A percentile compares a stretch with the other conserved stretches of the same genome.
Conservation (phyloP, 306 rosid genomes). For the Leucaena leucocephala region DNA sequence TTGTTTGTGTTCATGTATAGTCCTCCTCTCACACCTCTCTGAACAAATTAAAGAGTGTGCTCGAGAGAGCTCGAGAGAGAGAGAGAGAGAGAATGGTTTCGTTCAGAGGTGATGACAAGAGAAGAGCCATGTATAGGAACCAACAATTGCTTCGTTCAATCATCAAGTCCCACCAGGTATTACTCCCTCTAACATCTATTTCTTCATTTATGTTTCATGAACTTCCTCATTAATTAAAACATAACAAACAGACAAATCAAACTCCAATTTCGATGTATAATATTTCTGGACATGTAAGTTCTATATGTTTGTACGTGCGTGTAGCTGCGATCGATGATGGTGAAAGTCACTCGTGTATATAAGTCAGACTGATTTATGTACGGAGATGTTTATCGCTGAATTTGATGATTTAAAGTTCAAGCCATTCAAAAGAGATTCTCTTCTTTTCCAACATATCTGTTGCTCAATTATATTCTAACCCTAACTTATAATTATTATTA, state of each 20-base stretch:
- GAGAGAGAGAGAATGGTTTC: conserved; percentile 53
- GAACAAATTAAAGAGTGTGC: not conserved
- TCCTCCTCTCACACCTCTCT: not conserved
- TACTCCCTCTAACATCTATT: conserved; percentile 30
- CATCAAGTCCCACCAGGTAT: conserved; percentile 54
- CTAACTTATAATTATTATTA: no score
- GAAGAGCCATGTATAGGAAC: conserved; percentile 47
- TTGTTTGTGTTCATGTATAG: conserved; percentile 21
- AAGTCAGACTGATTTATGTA: not conserved
- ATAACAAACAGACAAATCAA: not conserved
- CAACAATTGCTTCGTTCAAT: conserved; percentile 61
- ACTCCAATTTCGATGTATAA: not conserved
- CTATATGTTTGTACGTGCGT: no score
- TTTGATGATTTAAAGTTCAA: no score
- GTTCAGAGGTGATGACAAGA: conserved; percentile 50
- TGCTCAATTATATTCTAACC: no score
- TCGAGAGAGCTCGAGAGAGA: not conserved
- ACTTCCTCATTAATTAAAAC: not conserved
- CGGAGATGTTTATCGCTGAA: no score
- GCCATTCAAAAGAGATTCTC: no score
- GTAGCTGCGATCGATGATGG: no score
- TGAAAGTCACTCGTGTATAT: not conserved
- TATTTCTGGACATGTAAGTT: no score
- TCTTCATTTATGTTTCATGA: conserved; percentile 3
- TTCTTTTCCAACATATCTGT: no score